Percentiles rank a stretch among this genome's conserved stretches.
Conservation (phyloP, 805 yeast species). For the Saccharomycopsis amapae region DNA sequence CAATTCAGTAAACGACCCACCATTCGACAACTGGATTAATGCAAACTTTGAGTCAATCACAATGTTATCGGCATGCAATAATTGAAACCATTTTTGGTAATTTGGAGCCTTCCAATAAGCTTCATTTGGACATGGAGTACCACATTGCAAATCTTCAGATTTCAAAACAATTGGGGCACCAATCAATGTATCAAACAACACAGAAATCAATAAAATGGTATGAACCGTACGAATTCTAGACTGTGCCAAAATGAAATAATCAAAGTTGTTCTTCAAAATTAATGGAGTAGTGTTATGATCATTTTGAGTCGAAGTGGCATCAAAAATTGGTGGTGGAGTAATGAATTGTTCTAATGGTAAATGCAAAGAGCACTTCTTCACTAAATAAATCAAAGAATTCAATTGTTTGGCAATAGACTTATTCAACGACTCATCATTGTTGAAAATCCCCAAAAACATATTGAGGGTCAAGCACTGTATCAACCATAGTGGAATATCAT, state of each 20-base stretch:
- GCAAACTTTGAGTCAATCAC: conserved; percentile 46
- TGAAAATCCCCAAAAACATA: conserved; percentile 78
- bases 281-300: conserved; percentile 26
- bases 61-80: conserved; percentile 33
- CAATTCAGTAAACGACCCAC: conserved; percentile 39
- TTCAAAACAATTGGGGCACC: conserved; percentile 39
- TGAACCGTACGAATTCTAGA: conserved; percentile 72
- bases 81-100: conserved; percentile 43
- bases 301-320: conserved; percentile 32
- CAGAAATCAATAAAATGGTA: conserved; percentile 52
- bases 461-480: conserved; percentile 77
- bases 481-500: conserved; percentile 76
- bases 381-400: conserved; percentile 70
- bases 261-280: conserved; percentile 30
- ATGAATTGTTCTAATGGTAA: conserved; percentile 44
- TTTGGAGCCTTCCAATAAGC: conserved; percentile 50
- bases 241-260: conserved; percentile 61
- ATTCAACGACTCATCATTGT: conserved; percentile 48
- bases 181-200: conserved; percentile 44
- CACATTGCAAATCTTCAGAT: conserved; percentile 49
- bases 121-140: conserved; percentile 56
- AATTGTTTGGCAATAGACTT: conserved; percentile 75
- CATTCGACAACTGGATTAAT: conserved; percentile 50
- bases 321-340: conserved; percentile 35
- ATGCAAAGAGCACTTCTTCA: conserved; percentile 64